Base-by-base conservation (phyloP, 139 green algal species). In the Bryopsis sp. region DNA sequence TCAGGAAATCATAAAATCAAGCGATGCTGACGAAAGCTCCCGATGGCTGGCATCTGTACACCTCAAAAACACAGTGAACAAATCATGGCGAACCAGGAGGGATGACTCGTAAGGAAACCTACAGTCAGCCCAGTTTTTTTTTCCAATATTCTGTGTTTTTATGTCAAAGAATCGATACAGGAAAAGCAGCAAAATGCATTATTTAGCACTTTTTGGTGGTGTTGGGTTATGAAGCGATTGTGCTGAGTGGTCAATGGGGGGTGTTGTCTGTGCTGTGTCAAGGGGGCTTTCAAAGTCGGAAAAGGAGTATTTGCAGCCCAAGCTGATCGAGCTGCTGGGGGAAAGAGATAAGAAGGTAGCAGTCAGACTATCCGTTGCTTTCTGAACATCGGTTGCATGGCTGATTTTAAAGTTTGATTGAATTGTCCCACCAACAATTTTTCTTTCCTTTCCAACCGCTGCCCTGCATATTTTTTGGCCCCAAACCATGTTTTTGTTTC, bases 41-140 rank as follows among this genome's bases (percentile, higher is more conserved):
- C 77, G 90, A 4, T 97, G 90, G 87, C 77, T 97, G 32, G 90
- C 91, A 2, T 76, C 77, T 1, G 81, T 95, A 15, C 87, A 96
- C 32, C 79, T 97, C 6, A 97, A 97, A 58, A 97, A 97, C 79
- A 89, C 46, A 39, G 80, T 95, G n/a, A 76, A 73, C 36, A 82
- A 85, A 62, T 76, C 87, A 72, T 96, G 90, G 90, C 64, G 70
- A 22, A 54, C 43, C 43, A 54, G 19, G 43, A 54, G 43, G 43
- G 43, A 54, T 19, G 19, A 11, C 11, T 54, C 43, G 43, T 54
- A 54, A 54, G 43, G 43, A 54, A n/a, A n/a, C n/a, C n/a, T n/a
- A n/a, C n/a, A n/a, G n/a, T n/a, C n/a, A n/a, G n/a, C n/a, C n/a
- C n/a, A n/a, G n/a, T n/a, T n/a, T n/a, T n/a, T n/a, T n/a, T n/a